Evolutionary conservation across 345 rosid species (phyloP), one percentile per base, ranked within the genome.

Genomic region (Brassica nigra): DNA sequence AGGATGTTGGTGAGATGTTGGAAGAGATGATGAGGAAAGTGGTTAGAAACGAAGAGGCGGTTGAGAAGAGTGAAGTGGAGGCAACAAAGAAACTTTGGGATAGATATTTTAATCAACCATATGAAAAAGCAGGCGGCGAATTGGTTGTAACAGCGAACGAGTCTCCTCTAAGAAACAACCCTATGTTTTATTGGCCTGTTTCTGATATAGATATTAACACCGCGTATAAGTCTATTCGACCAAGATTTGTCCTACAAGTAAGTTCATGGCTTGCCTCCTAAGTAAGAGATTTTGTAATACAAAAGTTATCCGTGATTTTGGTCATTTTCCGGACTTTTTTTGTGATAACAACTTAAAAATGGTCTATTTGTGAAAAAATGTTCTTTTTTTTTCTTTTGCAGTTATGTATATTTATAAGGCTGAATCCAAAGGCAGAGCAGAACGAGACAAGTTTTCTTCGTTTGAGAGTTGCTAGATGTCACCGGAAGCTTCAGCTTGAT

Each of bases 211-310:
- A 92, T 75, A 79, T 84, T 68, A 95, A 95, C 69, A 88, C 89
- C 76, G 81, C 70, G 64, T 91, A 95, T 88, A 92, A 87, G 77
- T 90, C 94, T 75, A 58, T 92, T 78, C 66, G 78, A 42, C 97
- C 95, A 0, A 87, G 99, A 77, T 95, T 95, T 85, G 74, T 95
- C 14, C 84, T 91, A 52, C 94, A 95, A 87, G 97, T 88, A 77
- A 62, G 68, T 3, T n/a, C 12, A 54, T 70, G 72, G 3, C 65
- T 14, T 75, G 62, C 37, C 10, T 18, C 8, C 2, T 0, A 68
- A 47, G 49, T 62, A 54, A 74, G 23, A 4, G 27, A 4, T 68
- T 73, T 59, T 0, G n/a, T 75, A 58, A 23, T 23, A 11, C 10
- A 15, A 6, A 14, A 14, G 37, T 63, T 8, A 31, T 31, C 31